Evolutionary conservation across 768 basidiomycete genomes (phyloP).

Genomic region (Tulasnella sp.): DNA sequence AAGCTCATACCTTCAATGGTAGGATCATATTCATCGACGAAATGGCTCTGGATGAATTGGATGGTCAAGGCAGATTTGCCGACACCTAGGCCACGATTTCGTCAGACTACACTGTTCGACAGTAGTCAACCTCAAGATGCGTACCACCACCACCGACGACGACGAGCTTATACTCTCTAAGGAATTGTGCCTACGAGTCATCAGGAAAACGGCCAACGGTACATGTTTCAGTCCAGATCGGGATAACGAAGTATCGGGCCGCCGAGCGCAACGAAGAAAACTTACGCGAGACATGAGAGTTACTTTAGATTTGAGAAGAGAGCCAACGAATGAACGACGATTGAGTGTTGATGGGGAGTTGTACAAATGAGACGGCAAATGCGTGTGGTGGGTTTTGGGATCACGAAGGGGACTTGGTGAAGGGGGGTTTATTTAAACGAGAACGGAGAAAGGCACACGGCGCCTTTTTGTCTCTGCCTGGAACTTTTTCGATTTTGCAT

Average conservation of each 20-base stretch:
- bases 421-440: too few species aligned
- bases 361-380: background rate
- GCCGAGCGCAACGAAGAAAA: background rate
- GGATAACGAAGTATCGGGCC: too few species aligned
- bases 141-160: slow-evolving; percentile 95
- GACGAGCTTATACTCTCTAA: slow-evolving; percentile 96
- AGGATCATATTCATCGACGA: slow-evolving; percentile 88
- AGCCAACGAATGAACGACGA: background rate
- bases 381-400: background rate
- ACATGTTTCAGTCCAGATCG: background rate
- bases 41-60: slow-evolving; percentile 94
- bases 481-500: too few species aligned
- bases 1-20: slow-evolving; percentile 87
- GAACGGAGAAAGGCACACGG: too few species aligned
- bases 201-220: too few species aligned
- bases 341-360: background rate
- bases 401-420: background rate
- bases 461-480: too few species aligned
- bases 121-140: slow-evolving; percentile 1
- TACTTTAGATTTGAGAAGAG: background rate
- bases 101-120: background rate
- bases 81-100: slow-evolving; percentile 33
- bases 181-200: slow-evolving; percentile 57
- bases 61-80: slow-evolving; percentile 93
- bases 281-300: slow-evolving; percentile 7